phyloP scores from a whole-genome alignment of 2,329 filamentous ascomycete genomes.

The Diaporthe sp. region DNA sequence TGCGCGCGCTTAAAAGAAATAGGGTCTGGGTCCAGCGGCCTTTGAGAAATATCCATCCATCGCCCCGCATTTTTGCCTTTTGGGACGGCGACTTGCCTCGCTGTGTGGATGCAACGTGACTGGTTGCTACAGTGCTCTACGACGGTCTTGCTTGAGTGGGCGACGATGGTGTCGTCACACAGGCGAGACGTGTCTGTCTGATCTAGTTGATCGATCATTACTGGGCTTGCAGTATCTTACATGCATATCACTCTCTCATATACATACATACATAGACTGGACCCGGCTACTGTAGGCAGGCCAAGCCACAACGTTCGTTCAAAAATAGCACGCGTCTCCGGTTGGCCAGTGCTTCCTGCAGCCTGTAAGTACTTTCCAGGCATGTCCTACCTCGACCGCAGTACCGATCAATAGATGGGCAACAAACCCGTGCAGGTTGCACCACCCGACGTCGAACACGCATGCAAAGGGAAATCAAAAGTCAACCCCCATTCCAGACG shows the following conservation, averaged over 20 bases:
- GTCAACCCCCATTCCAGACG: background rate
- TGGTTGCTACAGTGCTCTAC: background rate
- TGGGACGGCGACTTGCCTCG: background rate
- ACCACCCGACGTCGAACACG: background rate
- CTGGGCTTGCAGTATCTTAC: background rate
- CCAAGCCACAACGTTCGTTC: conserved; percentile 11
- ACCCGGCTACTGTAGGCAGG: background rate
- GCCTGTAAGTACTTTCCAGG: background rate
- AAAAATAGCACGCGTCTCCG: conserved; percentile 24
- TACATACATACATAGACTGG: too few species aligned
- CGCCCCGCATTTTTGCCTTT: background rate
- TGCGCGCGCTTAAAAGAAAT: background rate
- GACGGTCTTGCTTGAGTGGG: background rate
- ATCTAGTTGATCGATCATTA: background rate
- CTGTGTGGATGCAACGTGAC: background rate
- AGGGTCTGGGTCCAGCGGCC: background rate
- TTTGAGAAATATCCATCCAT: background rate
- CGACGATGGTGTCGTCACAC: background rate
- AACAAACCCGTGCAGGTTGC: background rate
- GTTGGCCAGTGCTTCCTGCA: conserved; percentile 17
- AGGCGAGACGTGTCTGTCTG: background rate
- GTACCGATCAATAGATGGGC: background rate
- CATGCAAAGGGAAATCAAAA: background rate
- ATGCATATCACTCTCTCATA: background rate
- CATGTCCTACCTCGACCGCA: background rate